Evolutionary conservation across 208 protist genomes (phyloP).

Genomic region (Endotrypanum monterogeii): DNA sequence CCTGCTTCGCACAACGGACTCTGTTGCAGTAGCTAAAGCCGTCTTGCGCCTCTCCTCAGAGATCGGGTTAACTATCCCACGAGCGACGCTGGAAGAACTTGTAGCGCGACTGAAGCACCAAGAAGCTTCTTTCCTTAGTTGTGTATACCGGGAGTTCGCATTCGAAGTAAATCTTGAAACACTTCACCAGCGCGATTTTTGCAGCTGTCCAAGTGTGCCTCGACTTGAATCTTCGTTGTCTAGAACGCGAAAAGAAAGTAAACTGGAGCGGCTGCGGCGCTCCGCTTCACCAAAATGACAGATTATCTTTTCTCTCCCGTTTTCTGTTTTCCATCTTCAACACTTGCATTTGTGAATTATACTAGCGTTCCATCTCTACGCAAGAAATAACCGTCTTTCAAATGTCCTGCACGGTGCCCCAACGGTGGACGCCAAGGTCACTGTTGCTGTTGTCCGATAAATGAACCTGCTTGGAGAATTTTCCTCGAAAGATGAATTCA

Average conservation of each 20-base stretch:
- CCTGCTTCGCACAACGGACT: conserved; percentile 24
- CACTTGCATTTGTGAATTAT: not conserved
- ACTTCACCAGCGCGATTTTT: not conserved
- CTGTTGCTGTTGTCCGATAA: not conserved
- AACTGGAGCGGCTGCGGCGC: conserved; percentile 22
- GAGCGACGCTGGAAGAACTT: conserved; percentile 16
- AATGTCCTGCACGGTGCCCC: not conserved
- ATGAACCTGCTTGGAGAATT: not conserved
- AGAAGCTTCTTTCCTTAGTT: conserved; percentile 2
- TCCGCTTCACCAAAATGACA: not conserved
- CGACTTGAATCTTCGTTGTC: not conserved
- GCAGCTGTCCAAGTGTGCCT: not conserved
- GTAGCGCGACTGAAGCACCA: not conserved
- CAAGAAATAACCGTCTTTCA: not conserved
- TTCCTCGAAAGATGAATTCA: not conserved
- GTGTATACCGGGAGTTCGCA: conserved; percentile 7
- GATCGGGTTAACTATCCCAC: conserved; percentile 24
- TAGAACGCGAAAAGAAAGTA: conserved; percentile 20
- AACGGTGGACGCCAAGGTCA: too few species aligned
- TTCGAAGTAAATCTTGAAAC: conserved; percentile 18
- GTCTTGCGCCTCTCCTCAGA: conserved; percentile 19
- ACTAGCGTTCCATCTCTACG: not conserved
- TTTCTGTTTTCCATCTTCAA: not conserved
- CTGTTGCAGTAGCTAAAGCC: conserved; percentile 16
- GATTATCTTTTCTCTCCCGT: not conserved